Base-by-base conservation (phyloP, 805 yeast genomes). In the Maudiozyma pseudohumilis region DNA sequence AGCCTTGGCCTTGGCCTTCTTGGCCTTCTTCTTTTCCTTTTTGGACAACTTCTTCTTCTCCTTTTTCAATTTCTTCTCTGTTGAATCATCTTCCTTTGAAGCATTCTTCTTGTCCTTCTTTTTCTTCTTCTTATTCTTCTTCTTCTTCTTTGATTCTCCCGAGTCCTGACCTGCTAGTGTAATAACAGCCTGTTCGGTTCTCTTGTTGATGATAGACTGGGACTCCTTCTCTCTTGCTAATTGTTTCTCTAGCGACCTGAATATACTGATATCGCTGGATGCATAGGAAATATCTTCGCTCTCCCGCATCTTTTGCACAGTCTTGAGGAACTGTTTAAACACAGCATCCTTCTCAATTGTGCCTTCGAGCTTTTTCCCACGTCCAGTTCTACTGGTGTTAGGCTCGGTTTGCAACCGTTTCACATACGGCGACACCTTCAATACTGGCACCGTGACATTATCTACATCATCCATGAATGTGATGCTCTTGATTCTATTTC, bases 391-490 rank as follows among this genome's bases (percentile, higher is more conserved):
- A 11, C 37, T 42, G 2, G 40, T 32, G 9, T 32, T 38, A 5
- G 19, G 11, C n/a, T 13, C 26, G 6, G 33, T 23, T 6, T 28
- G 27, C n/a, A 47, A 26, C 22, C 41, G 47, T 28, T 48, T 51
- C 9, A 43, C 43, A 34, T 50, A 54, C 6, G 57, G 47, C 3
- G 60, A 50, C 4, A 51, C 31, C 21, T 40, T 46, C 6, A 46
- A 24, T 16, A 35, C 40, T 23, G 47, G 49, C 20, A 32, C 44
- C 39, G 45, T 42, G 7, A 52, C 43, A 34, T 49, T 53, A 31
- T 50, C 53, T 25, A 41, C 45, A 34, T 52, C 55, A 40, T 56
- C 56, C 55, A 61, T 25, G 55, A 56, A 56, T n/a, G 32, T 48
- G 25, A 59, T 47, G 1, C 50, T 59, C 16, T 48, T 41, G 7